Evolutionary conservation across 2,329 filamentous ascomycete genomes (phyloP).

Genomic region (Aspergillus cejpii): DNA sequence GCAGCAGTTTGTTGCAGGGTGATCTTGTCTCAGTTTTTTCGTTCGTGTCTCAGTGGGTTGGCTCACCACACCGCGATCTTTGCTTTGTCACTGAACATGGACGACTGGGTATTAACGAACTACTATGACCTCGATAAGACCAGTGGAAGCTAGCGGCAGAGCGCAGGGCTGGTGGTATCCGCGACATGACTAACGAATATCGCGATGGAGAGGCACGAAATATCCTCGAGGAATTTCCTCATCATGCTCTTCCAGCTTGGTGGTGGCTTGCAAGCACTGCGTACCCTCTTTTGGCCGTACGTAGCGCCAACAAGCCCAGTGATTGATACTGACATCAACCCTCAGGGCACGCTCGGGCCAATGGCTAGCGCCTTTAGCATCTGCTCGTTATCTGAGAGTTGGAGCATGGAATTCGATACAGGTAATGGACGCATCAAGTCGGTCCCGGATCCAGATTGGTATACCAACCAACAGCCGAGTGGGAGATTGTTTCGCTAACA

Average conservation of each 20-base stretch:
- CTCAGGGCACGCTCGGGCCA: conserved; percentile 46
- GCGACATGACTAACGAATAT: background rate
- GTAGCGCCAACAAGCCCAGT: conserved; percentile 18
- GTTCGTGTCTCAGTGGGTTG: too few relatives aligned
- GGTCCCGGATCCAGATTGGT: background rate
- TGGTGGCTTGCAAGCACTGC: conserved; percentile 59
- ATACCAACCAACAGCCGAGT: background rate
- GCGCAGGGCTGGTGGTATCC: background rate
- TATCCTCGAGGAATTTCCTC: conserved; percentile 5
- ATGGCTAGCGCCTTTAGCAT: conserved; percentile 52
- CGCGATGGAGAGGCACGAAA: background rate
- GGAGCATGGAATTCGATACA: conserved; percentile 49
- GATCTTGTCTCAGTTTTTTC: too few relatives aligned
- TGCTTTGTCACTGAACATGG: background rate
- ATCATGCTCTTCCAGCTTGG: conserved; percentile 26
- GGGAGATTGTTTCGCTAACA: background rate
- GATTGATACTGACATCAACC: conserved; percentile 2
- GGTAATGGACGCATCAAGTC: conserved; percentile 30
- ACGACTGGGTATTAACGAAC: background rate
- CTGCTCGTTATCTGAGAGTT: conserved; percentile 51
- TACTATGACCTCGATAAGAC: background rate
- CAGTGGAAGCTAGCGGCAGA: background rate
- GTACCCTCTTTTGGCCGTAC: conserved; percentile 49
- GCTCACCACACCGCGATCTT: too few relatives aligned
- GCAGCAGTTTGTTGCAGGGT: background rate